Base-by-base conservation (phyloP, 2,329 filamentous ascomycete genomes). In the Colletotrichum phormii region DNA sequence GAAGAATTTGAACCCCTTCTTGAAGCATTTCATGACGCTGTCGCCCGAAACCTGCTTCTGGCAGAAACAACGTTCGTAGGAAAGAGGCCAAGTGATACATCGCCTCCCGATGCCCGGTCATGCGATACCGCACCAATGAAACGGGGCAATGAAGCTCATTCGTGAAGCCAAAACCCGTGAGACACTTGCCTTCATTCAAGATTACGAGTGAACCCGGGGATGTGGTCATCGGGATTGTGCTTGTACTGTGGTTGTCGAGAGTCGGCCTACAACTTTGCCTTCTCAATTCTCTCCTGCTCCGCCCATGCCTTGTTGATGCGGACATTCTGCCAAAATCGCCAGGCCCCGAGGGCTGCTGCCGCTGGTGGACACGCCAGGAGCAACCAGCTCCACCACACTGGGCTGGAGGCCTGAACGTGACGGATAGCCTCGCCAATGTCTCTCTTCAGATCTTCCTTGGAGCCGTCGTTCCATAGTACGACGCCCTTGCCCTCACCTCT, bases 401-500 rank as follows among this genome's bases (percentile, higher is more conserved):
- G 94, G 81, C 93, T 97, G 22, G 84, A 83, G 58, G 78, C 85
- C 77, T 86, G 87, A 49, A 98, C 84, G 73, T 88, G 87, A 4
- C 78, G 79, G 84, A 98, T 90, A 8, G 92, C 93, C 72, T 84
- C 85, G 64, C 88, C 86, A 12, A 98, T 85, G 81, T 94, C 91
- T 63, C 79, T 82, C 82, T 89, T 88, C 79, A 99, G 81, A 74
- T 95, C 90, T 46, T 91, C 91, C 78, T 87, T 91, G 59, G 90
- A 90, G 2, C 90, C 90, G 83, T 98, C 96, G 83, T 99, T 99
- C 94, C 94, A 97, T 29, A 99, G 88, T 42, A 98, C 94, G 4
- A 95, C 88, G 0, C 95, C 96, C 60, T 87, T 88, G 7, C 90
- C 90, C 57, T 83, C 80, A 64, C 86, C 89, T 58, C 95, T 86